A percentile compares a stretch with the other conserved stretches of the same genome.
Conservation (phyloP, 2,329 filamentous ascomycete genomes). For the Whalleya microplaca region DNA sequence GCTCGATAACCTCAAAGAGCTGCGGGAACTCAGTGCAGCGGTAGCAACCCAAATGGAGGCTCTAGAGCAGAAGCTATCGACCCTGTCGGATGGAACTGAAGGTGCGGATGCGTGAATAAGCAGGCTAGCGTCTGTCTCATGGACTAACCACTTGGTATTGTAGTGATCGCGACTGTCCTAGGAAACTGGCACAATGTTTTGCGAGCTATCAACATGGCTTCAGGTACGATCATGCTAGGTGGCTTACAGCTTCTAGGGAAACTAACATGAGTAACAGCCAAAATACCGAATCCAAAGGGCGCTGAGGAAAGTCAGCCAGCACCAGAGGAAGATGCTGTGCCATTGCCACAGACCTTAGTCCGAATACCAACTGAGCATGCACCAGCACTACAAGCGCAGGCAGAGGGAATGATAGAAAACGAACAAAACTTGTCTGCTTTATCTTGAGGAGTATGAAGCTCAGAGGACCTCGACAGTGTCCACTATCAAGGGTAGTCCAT, state of each 20-base stretch:
- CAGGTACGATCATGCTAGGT: slow-evolving; percentile 56
- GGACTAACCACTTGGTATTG: slow-evolving; percentile 24
- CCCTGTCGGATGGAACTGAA: slow-evolving; percentile 81
- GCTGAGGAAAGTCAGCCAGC: slow-evolving; percentile 39
- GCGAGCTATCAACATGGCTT: slow-evolving; percentile 84
- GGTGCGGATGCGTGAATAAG: slow-evolving; percentile 48
- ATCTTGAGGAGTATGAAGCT: slow-evolving; percentile 10
- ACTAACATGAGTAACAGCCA: slow-evolving; percentile 51
- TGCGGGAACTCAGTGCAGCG: slow-evolving; percentile 77
- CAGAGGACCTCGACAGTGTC: slow-evolving; percentile 3
- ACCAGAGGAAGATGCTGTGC: slow-evolving; percentile 47
- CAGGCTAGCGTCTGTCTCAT: not conserved
- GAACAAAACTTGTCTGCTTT: slow-evolving; percentile 38
- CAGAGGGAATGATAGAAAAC: slow-evolving; percentile 55
- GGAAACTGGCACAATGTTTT: slow-evolving; percentile 89
- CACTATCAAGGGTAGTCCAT: not conserved
- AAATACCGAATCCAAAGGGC: slow-evolving; percentile 65
- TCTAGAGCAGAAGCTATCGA: slow-evolving; percentile 76
- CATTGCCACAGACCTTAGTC: slow-evolving; percentile 79
- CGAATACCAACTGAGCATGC: slow-evolving; percentile 83
- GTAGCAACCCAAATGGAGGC: slow-evolving; percentile 83
- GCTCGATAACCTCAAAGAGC: slow-evolving; percentile 75
- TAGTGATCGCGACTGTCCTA: slow-evolving; percentile 82
- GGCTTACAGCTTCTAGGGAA: slow-evolving; percentile 2
- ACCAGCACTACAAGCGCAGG: slow-evolving; percentile 63